Percentiles rank a stretch among this genome's conserved stretches.
Conservation (phyloP, 208 protist genomes). For the Wallacemonas sp. region DNA sequence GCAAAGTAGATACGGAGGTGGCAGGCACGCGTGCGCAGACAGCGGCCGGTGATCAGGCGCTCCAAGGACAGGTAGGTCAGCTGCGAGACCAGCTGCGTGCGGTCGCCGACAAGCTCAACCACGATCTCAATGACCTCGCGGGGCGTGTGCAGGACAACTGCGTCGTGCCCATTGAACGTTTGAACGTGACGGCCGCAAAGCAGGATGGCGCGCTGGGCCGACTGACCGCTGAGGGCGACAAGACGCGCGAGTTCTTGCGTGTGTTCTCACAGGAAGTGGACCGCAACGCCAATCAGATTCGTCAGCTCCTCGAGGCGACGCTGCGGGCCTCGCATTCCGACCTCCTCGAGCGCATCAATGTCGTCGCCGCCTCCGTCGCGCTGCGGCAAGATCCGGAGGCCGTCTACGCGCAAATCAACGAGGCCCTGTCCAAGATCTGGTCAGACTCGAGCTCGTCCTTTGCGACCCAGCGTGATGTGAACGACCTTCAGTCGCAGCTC, state of each 20-base stretch:
- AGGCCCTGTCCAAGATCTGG: constrained; percentile 72
- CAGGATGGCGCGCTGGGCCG: constrained; percentile 31
- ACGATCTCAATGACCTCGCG: constrained; percentile 28
- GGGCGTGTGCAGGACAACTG: constrained; percentile 35
- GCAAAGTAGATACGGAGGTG: constrained; percentile 37
- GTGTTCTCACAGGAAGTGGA: constrained; percentile 52
- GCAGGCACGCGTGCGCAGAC: constrained; percentile 26
- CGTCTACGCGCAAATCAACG: constrained; percentile 60
- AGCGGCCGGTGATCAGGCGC: constrained; percentile 25
- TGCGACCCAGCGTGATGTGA: constrained; percentile 51
- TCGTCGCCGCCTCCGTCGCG: constrained; percentile 37
- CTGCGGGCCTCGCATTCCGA: constrained; percentile 71
- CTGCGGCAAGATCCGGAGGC: constrained; percentile 35
- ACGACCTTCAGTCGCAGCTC: constrained; percentile 57
- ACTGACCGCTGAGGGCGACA: constrained; percentile 35
- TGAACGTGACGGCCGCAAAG: constrained; percentile 26
- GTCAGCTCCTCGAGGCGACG: constrained; percentile 58
- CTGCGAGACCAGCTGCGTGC: constrained; percentile 39
- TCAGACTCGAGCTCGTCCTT: constrained; percentile 52
- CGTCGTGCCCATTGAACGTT: constrained; percentile 35
- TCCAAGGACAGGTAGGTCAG: constrained; percentile 40
- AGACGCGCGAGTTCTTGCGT: constrained; percentile 47
- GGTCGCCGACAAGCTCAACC: constrained; percentile 20
- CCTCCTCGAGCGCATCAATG: constrained; percentile 73
- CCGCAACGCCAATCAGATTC: constrained; percentile 49